Percentiles rank a stretch among this genome's conserved stretches.
Evolutionary conservation across 768 basidiomycete genomes (phyloP).

Genomic region (Lactifluus piperatus): DNA sequence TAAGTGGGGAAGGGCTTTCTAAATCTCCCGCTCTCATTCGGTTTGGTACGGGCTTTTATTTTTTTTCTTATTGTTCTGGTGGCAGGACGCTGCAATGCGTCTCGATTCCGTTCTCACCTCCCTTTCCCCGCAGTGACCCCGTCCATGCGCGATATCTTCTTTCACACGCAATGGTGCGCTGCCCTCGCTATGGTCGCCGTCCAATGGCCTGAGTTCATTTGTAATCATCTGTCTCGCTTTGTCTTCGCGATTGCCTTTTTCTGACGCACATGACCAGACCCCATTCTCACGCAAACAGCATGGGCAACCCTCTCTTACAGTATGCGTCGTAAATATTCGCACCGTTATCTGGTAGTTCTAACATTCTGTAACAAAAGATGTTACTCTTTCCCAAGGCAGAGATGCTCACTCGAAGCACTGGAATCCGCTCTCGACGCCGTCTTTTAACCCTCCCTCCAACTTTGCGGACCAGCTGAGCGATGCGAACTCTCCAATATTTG

Average conservation of each 20-base stretch:
- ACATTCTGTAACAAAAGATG: slow-evolving; percentile 39
- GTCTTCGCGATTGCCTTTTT: neutral
- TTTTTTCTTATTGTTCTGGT: neutral
- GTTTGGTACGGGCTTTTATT: slow-evolving; percentile 53
- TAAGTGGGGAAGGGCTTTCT: slow-evolving; percentile 85
- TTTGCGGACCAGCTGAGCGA: slow-evolving; percentile 72
- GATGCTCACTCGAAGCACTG: slow-evolving; percentile 43
- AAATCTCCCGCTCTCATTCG: slow-evolving; percentile 79
- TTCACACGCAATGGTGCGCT: slow-evolving; percentile 90
- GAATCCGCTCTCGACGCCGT: slow-evolving; percentile 51
- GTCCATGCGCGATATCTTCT: slow-evolving; percentile 83
- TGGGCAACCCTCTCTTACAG: slow-evolving; percentile 83
- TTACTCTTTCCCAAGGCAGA: slow-evolving; percentile 50
- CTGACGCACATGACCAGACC: slow-evolving; percentile 43
- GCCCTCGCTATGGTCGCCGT: slow-evolving; percentile 89
- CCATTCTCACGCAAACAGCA: slow-evolving; percentile 77
- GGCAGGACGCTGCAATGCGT: neutral
- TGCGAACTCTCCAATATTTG: slow-evolving; percentile 63
- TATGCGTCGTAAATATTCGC: slow-evolving; percentile 27
- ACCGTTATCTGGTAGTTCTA: neutral
- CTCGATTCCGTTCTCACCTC: slow-evolving; percentile 13
- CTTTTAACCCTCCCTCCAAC: slow-evolving; percentile 55
- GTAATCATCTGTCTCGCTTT: slow-evolving; percentile 39
- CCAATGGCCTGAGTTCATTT: slow-evolving; percentile 88
- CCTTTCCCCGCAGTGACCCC: slow-evolving; percentile 61